Percentiles rank a stretch among this genome's conserved stretches.
Evolutionary conservation across 441 rosid species (phyloP).

Genomic region (Metrosideros polymorpha): DNA sequence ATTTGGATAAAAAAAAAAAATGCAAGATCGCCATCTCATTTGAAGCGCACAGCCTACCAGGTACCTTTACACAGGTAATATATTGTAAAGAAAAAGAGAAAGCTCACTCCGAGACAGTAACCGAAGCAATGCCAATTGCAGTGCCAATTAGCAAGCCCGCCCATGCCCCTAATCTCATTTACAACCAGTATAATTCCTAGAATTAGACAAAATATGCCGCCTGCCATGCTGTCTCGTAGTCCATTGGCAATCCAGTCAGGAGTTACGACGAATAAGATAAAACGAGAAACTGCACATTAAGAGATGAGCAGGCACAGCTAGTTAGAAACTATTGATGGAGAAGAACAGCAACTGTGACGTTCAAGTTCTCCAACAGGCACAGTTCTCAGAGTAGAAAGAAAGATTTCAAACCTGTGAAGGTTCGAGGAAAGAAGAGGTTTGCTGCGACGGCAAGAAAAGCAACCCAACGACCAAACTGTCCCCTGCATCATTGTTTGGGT

Average conservation of each 20-base stretch:
- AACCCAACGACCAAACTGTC: conserved; percentile 40
- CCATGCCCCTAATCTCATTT: conserved; percentile 20
- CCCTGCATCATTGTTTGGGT: conserved; percentile 22
- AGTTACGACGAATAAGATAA: conserved; percentile 29
- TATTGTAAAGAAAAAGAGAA: conserved; percentile 25
- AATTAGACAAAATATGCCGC: conserved; percentile 29
- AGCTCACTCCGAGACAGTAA: conserved; percentile 15
- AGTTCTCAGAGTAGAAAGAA: background rate
- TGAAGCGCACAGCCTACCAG: background rate
- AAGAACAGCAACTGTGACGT: background rate
- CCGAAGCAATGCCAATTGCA: conserved; percentile 14
- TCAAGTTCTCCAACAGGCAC: background rate
- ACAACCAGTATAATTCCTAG: conserved; percentile 11
- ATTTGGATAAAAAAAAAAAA: background rate
- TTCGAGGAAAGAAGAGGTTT: conserved; percentile 30
- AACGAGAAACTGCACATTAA: conserved; percentile 26
- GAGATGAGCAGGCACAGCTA: background rate
- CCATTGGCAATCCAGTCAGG: conserved; percentile 28
- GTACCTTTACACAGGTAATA: conserved; percentile 15
- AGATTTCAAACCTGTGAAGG: conserved; percentile 24
- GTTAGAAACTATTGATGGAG: background rate
- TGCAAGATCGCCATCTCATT: background rate
- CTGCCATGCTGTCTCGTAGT: conserved; percentile 26
- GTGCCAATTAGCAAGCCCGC: conserved; percentile 8
- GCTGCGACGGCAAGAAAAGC: conserved; percentile 33